A percentile compares a stretch with the other conserved stretches of the same genome.
phyloP scores from a whole-genome alignment of 1,284 basidiomycete genomes.

The Vanrija sp. region DNA sequence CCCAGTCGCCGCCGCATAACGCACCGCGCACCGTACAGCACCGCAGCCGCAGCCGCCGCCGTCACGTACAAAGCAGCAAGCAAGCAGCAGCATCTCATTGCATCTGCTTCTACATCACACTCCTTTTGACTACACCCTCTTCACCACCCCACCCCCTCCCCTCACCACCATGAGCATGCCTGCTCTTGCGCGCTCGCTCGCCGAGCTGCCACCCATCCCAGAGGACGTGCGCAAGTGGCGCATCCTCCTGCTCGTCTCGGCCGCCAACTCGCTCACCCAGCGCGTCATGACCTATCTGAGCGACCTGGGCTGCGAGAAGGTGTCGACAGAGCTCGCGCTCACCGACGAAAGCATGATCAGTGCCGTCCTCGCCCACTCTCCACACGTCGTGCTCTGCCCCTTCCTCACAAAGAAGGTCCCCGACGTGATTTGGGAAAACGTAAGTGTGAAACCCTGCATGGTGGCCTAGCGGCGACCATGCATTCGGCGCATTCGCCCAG shows the following conservation, averaged over 20 bases:
- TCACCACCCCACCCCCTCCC: neutral
- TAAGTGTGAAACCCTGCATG: slow-evolving; percentile 19
- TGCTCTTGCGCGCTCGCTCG: slow-evolving; percentile 20
- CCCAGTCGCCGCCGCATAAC: too few species aligned
- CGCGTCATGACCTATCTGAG: slow-evolving; percentile 44
- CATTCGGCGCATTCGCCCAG: neutral
- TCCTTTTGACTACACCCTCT: neutral
- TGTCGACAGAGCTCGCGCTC: slow-evolving; percentile 48
- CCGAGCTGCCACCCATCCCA: slow-evolving; percentile 16
- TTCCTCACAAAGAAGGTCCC: slow-evolving; percentile 52
- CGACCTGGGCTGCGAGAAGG: slow-evolving; percentile 42
- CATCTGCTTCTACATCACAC: neutral
- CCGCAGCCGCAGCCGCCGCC: too few species aligned
- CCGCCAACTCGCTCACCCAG: slow-evolving; percentile 52
- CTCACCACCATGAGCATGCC: slow-evolving; percentile 4
- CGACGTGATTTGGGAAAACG: slow-evolving; percentile 43
- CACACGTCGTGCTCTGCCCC: slow-evolving; percentile 51
- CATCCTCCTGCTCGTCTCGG: slow-evolving; percentile 50
- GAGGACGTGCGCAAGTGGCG: slow-evolving; percentile 24
- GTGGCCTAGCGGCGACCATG: neutral
- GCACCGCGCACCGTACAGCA: too few species aligned
- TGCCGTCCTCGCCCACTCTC: slow-evolving; percentile 43
- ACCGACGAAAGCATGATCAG: slow-evolving; percentile 47
- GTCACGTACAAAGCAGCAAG: too few species aligned
- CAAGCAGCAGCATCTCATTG: too few species aligned